Base-by-base conservation (phyloP, 1,284 basidiomycete species). In the Schizopora paradoxa region DNA sequence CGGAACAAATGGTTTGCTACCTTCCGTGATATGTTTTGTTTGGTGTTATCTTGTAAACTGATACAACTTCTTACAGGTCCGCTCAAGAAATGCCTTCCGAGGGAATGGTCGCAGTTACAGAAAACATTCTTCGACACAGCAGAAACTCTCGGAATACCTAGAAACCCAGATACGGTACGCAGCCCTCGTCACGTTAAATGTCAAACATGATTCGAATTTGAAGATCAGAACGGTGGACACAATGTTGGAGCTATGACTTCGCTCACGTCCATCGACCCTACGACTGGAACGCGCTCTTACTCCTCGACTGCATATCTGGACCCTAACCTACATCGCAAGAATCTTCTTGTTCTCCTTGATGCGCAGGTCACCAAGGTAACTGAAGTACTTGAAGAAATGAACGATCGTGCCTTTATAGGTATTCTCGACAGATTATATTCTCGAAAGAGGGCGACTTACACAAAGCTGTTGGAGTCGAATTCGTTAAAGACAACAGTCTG, bases 381-480 rank as follows among this genome's bases (percentile, higher is more conserved):
- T n/a, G n/a, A n/a, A n/a, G n/a, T n/a, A n/a, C n/a, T n/a, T n/a
- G n/a, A n/a, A n/a, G n/a, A n/a, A n/a, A n/a, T n/a, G n/a, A n/a
- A n/a, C n/a, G n/a, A n/a, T n/a, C n/a, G n/a, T n/a, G n/a, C n/a
- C n/a, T n/a, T n/a, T n/a, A 8, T 6, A 6, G 6, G 16, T 22
- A 22, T n/a, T 7, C 4, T 21, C 13, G n/a, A 6, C 5, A 16
- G 16, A 42, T 25, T 2, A 29, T 6, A 32, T 29, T 6, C 26
- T 42, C 22, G 40, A 14, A 29, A 11, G 14, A 29, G n/a, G 14
- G 22, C 14, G 22, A 16, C n/a, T n/a, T n/a, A 8, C 25, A 29
- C 11, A 31, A 29, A 16, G 59, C 65, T 29, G 54, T 58, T n/a
- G 60, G 63, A n/a, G 58, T 60, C 8, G 48, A 51, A 33, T 68